phyloP scores from a whole-genome alignment of 2,329 filamentous ascomycete genomes.

The Botryotinia calthae region DNA sequence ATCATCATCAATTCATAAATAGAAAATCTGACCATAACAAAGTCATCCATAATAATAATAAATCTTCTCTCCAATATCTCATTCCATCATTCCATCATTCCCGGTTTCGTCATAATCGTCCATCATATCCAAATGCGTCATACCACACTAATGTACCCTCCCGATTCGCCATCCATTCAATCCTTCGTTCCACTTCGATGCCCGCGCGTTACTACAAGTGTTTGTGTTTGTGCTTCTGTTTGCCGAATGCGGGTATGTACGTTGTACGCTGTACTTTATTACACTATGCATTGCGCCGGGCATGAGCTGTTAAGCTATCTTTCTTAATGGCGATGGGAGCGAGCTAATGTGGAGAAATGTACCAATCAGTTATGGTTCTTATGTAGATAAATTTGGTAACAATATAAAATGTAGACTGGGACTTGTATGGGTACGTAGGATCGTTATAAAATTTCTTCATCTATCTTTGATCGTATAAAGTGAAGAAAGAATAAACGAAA shows the following conservation, averaged over 20 bases:
- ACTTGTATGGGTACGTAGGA: constrained; percentile 3
- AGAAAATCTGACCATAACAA: not conserved
- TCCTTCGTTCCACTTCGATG: not conserved
- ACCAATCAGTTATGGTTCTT: constrained; percentile 38
- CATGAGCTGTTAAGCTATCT: not conserved
- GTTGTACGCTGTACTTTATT: not conserved
- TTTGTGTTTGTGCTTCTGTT: not conserved
- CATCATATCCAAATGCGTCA: not conserved
- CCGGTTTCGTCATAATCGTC: constrained; percentile 2
- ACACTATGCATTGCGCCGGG: not conserved
- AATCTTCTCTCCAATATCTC: not conserved
- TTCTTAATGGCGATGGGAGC: constrained; percentile 12
- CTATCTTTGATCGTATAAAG: constrained; percentile 13
- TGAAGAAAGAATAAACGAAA: constrained; percentile 13
- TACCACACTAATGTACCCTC: constrained; percentile 5
- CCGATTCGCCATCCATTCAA: constrained; percentile 1
- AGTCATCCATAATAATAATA: not conserved
- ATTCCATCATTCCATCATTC: not conserved
- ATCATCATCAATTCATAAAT: constrained; percentile 15
- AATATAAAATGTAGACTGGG: constrained; percentile 15
- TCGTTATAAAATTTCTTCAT: constrained; percentile 20
- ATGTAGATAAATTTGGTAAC: constrained; percentile 26
- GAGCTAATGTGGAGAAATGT: constrained; percentile 20
- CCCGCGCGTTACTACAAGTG: constrained; percentile 1
- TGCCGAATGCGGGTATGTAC: not conserved